Evolutionary conservation across 306 rosid species (phyloP).

Genomic region (Oemleria cerasiformis): DNA sequence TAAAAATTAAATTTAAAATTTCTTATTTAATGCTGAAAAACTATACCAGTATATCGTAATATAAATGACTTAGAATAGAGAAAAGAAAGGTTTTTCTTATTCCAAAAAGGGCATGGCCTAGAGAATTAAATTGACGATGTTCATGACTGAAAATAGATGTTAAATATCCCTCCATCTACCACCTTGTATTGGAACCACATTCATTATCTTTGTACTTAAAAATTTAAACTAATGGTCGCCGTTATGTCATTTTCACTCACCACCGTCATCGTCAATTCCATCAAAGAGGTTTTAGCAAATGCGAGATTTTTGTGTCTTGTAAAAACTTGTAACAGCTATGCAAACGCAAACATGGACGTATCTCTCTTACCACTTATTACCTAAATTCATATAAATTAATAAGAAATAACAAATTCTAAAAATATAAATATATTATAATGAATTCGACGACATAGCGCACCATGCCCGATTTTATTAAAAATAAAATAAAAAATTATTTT

Average conservation of each 20-base stretch:
- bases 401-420: background rate
- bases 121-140: background rate
- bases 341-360: background rate
- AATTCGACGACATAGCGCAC: background rate
- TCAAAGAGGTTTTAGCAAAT: background rate
- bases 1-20: too few species aligned
- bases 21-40: too few species aligned
- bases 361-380: background rate
- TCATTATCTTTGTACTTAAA: background rate
- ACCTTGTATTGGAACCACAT: background rate
- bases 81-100: background rate
- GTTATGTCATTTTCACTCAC: constrained; percentile 1
- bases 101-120: background rate
- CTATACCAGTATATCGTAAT: too few species aligned
- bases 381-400: background rate
- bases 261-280: background rate
- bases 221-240: background rate
- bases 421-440: background rate
- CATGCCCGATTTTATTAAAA: background rate
- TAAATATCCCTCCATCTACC: background rate
- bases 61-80: too few species aligned
- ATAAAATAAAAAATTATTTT: background rate
- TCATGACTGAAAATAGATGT: background rate
- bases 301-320: background rate
- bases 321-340: background rate